These are phyloP conservation scores for Kodamaea derodonti DNA, from an alignment of 1,139 yeast species.

Conservation along the genomic window DNA sequence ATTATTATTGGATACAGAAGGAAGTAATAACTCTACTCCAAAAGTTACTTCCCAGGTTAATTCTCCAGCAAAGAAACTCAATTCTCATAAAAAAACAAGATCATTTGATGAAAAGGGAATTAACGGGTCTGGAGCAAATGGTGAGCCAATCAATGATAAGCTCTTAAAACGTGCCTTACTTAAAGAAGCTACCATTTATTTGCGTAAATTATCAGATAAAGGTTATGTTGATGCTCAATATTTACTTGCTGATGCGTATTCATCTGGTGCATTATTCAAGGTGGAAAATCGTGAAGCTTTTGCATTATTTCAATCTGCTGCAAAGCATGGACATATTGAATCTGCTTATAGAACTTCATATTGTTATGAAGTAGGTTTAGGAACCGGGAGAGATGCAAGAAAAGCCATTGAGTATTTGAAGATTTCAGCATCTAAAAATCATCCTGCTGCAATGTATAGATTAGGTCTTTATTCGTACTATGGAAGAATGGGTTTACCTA, in stretches of 20 bases:
- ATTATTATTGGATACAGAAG: constrained; percentile 44
- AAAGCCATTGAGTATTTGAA: constrained; percentile 80
- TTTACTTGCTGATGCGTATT: constrained; percentile 79
- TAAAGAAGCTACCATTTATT: constrained; percentile 71
- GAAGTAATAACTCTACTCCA: constrained; percentile 10
- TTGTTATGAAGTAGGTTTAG: constrained; percentile 91
- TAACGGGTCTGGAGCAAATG: constrained; percentile 12
- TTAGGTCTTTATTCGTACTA: constrained; percentile 83
- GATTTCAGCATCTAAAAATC: constrained; percentile 87
- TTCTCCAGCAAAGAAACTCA: constrained; percentile 18
- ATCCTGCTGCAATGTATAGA: constrained; percentile 93
- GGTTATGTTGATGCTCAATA: constrained; percentile 92
- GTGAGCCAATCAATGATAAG: constrained; percentile 24
- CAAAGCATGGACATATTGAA: constrained; percentile 89
- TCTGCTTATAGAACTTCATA: constrained; percentile 88
- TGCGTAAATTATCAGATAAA: constrained; percentile 70
- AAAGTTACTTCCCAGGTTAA: constrained; percentile 18
- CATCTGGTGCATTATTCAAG: constrained; percentile 83
- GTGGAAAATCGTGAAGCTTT: constrained; percentile 80
- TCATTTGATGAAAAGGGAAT: constrained; percentile 21
- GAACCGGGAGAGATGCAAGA: constrained; percentile 84
- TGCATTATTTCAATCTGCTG: constrained; percentile 76
- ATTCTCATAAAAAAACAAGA: constrained; percentile 15
- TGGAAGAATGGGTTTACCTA: constrained; percentile 77
- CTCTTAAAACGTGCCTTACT: constrained; percentile 48